phyloP scores from a whole-genome alignment of 2,329 filamentous ascomycete genomes.

The Exophiala xenobiotica region DNA sequence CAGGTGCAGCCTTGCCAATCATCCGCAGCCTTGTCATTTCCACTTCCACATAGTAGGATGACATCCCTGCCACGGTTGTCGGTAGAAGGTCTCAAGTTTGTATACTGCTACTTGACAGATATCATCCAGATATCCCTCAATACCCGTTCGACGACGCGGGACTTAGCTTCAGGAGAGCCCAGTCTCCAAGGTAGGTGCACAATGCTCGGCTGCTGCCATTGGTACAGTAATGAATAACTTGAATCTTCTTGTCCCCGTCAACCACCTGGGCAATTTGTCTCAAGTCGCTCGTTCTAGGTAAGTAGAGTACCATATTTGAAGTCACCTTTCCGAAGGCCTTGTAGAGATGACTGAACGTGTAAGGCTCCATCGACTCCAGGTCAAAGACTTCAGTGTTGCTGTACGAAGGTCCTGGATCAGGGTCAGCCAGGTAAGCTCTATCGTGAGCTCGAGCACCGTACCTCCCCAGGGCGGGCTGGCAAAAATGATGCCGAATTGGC shows the following conservation, averaged over 20 bases:
- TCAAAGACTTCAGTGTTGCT: constrained; percentile 72
- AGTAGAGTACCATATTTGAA: constrained; percentile 67
- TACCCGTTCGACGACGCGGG: neutral
- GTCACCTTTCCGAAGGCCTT: constrained; percentile 56
- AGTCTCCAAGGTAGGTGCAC: constrained; percentile 57
- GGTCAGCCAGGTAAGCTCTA: neutral
- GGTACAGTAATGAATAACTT: constrained; percentile 88
- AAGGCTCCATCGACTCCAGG: constrained; percentile 82
- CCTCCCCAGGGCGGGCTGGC: constrained; percentile 74
- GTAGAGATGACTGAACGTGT: constrained; percentile 66
- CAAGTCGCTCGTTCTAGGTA: constrained; percentile 82
- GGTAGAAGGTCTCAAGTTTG: too few relatives aligned
- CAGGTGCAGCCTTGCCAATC: neutral
- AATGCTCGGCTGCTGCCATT: constrained; percentile 79
- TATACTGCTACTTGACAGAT: too few relatives aligned
- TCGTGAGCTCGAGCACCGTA: constrained; percentile 33
- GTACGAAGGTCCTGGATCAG: constrained; percentile 59
- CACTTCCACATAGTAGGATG: too few relatives aligned
- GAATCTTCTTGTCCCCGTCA: constrained; percentile 56
- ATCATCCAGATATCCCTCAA: neutral
- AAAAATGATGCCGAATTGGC: constrained; percentile 61
- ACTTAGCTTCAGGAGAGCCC: constrained; percentile 13
- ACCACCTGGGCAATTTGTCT: constrained; percentile 67
- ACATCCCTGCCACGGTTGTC: too few relatives aligned
- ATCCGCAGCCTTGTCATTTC: too few relatives aligned